phyloP scores from a whole-genome alignment of 345 rosid genomes.

The Erodium maritimum region DNA sequence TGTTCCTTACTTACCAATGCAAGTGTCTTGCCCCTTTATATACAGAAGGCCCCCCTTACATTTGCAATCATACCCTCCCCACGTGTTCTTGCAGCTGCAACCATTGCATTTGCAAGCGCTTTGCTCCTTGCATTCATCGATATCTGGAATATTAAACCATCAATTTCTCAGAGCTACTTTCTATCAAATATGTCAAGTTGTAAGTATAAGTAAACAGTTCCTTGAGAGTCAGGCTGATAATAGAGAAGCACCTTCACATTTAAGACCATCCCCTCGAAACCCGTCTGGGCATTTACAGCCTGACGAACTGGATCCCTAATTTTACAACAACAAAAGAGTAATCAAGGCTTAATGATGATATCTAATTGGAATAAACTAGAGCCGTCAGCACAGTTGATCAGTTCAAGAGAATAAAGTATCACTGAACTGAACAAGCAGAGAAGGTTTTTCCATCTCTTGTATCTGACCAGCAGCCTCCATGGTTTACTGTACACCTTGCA shows the following conservation, averaged over 20 bases:
- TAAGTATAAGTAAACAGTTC: too few species aligned
- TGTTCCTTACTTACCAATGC: conserved; percentile 55
- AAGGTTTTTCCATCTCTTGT: conserved; percentile 33
- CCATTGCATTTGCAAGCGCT: conserved; percentile 75
- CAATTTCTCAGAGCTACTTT: too few species aligned
- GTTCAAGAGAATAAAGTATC: too few species aligned
- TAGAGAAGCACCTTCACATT: conserved; percentile 51
- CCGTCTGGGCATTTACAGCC: conserved; percentile 88
- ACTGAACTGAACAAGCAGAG: conserved; percentile 67
- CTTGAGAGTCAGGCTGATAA: not conserved
- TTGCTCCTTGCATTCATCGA: conserved; percentile 66
- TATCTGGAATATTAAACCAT: conserved; percentile 25
- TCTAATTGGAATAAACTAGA: too few species aligned
- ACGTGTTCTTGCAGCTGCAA: conserved; percentile 74
- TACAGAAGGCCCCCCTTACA: conserved; percentile 64
- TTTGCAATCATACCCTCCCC: conserved; percentile 86
- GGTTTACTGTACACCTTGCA: conserved; percentile 51
- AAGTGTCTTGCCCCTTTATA: conserved; percentile 71
- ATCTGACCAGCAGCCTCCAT: conserved; percentile 97
- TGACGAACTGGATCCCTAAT: conserved; percentile 41
- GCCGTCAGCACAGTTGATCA: too few species aligned
- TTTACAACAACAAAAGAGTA: not conserved
- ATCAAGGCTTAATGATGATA: too few species aligned
- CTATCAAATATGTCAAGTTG: too few species aligned
- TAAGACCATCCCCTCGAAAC: conserved; percentile 52